Evolutionary conservation across 2,329 filamentous ascomycete species (phyloP), one percentile per base, ranked within the genome.

Genomic region (Colletotrichum gigasporum): DNA sequence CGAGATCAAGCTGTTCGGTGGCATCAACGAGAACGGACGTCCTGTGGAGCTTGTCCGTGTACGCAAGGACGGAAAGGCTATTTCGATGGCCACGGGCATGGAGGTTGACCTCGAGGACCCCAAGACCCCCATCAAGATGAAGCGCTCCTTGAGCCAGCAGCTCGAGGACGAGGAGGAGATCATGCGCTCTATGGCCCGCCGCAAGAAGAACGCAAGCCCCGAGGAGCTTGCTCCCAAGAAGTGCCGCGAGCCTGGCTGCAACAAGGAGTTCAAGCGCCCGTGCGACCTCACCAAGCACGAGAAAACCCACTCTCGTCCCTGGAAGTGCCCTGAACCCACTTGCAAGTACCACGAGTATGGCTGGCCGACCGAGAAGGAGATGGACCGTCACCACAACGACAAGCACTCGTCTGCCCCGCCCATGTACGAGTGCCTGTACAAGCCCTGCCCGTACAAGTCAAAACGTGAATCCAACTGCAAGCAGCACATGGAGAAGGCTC

Each of bases 261-360:
- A 88, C 77, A 97, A 97, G 80, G 89, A 95, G 78, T 98, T 98
- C 83, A 96, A 96, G 80, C 90, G 96, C 67, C 93, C 93, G n/a
- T 98, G 96, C 78, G 96, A 99, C 76, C 83, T 98, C 63, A 97
- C 94, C 69, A 98, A 98, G 84, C 96, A 99, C 79, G 92, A 97
- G 81, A 99, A 98, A 84, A 98, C 95, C 0, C 96, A 99, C 78
- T 94, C 93, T 59, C 92, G 96, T 34, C 96, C 95, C 9, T 97
- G 92, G 91, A 99, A 99, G 83, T 99, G 96, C 78, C 86, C 89
- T 6, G 83, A 92, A 20, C 74, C 86, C 39, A 89, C 87, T 45
- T 98, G 96, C 91, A 97, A 96, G 76, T 98, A 97, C 78, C 89
- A 92, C 76, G 87, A 91, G 32, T 89, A 92, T 71, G 96, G 96